phyloP scores from a whole-genome alignment of 768 basidiomycete species.

The Antrodiella citrinella region DNA sequence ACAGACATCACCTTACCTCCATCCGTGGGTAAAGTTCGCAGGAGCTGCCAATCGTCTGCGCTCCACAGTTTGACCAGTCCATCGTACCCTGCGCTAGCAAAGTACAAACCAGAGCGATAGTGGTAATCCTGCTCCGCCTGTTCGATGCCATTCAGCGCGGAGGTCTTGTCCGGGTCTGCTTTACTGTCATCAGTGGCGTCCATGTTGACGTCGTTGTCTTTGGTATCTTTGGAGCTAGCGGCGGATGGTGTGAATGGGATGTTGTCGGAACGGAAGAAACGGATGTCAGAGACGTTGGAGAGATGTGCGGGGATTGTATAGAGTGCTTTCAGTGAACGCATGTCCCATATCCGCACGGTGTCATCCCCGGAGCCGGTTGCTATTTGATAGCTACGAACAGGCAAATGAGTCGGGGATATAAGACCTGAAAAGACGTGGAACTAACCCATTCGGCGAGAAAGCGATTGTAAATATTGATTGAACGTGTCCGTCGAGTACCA shows the following conservation, averaged over 20 bases:
- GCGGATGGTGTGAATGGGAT: constrained; percentile 27
- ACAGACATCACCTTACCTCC: constrained; percentile 99
- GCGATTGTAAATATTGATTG: constrained; percentile 85
- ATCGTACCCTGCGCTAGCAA: constrained; percentile 92
- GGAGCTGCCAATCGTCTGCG: constrained; percentile 94
- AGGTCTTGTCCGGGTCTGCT: constrained; percentile 23
- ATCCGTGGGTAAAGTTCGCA: constrained; percentile 84
- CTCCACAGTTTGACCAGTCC: constrained; percentile 95
- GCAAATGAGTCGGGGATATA: not conserved
- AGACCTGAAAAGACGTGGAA: constrained; percentile 11
- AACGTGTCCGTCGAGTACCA: constrained; percentile 97
- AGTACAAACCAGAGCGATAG: constrained; percentile 84
- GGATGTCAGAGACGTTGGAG: constrained; percentile 90
- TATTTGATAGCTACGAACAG: constrained; percentile 74
- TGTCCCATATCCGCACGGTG: constrained; percentile 98
- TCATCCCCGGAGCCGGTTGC: constrained; percentile 97
- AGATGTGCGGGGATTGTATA: constrained; percentile 96
- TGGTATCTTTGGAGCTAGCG: not conserved
- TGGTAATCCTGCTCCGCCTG: constrained; percentile 57
- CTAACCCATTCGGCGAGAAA: constrained; percentile 94
- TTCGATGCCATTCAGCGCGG: constrained; percentile 15
- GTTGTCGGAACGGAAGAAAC: constrained; percentile 78
- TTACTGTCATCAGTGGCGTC: constrained; percentile 31
- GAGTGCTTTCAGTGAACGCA: constrained; percentile 84
- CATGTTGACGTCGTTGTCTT: constrained; percentile 33